Evolutionary conservation across 2,329 filamentous ascomycete genomes (phyloP), one percentile per base, ranked within the genome.

Genomic region (Ambrosiella xylebori): DNA sequence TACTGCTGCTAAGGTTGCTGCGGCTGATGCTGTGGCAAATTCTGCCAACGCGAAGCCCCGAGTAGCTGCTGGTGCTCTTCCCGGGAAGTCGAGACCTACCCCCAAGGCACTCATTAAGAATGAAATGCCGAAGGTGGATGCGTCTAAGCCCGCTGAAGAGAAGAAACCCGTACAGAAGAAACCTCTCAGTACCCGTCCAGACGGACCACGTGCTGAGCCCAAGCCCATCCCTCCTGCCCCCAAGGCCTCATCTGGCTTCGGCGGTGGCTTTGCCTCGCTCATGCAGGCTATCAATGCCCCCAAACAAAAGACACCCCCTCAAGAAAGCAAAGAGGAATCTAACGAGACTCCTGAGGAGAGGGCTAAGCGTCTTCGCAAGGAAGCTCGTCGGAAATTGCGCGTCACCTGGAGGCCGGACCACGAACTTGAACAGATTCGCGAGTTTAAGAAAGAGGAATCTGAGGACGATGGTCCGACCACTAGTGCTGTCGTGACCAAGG

Each of bases 351-450:
- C 80, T 0, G 83, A 86, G 64, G 77, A 88, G 65, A 82, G 75
- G 64, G 72, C 75, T 1, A 85, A 81, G 64, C 79, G 86, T 9
- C 71, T 88, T 3, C 80, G 85, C 40, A 89, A 88, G 65, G 85
- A 89, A 66, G 76, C 80, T 60, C 78, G 86, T 54, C 77, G 84
- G 40, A 80, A 84, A 62, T 71, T 89, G 19, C 77, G 82, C 11
- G 86, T 91, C 5, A 77, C 71, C 6, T 91, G 85, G 76, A 86
- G 83, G 65, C 76, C 80, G 0, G 85, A 84, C 54, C 71, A 77
- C 15, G 77, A 81, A 37, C 74, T 91, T 37, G 82, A 82, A 1
- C 73, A 86, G 63, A 73, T 88, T 57, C 78, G 79, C 62, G 72
- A 82, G 54, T 89, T 90, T 69, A 80, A 81, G 57, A 85, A 87